Evolutionary conservation across 2,329 filamentous ascomycete genomes (phyloP).

Genomic region (Teratosphaeria epicoccoides): DNA sequence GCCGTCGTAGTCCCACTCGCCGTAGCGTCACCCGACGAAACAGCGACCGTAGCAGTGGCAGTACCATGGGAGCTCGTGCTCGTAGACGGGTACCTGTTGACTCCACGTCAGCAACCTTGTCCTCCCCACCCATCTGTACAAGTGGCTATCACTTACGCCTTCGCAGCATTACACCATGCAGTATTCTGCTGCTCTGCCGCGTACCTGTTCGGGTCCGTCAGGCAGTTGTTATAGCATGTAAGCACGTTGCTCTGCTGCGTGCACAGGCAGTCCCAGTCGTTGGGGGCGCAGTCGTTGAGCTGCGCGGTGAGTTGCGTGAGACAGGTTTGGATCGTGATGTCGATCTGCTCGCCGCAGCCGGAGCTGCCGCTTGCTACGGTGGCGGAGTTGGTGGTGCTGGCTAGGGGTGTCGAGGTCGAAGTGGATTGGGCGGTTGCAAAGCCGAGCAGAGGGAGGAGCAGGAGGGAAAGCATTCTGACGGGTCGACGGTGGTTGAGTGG

Average conservation of each 20-base stretch:
- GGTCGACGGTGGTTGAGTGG: not conserved
- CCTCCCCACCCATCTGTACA: not conserved
- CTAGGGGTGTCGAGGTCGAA: constrained; percentile 17
- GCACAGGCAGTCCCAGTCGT: constrained; percentile 50
- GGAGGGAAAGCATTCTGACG: not conserved
- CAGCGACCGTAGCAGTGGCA: not conserved
- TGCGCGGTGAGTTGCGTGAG: constrained; percentile 31
- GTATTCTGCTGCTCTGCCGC: constrained; percentile 25
- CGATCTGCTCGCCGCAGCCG: constrained; percentile 24
- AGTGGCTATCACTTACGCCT: constrained; percentile 15
- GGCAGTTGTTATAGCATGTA: constrained; percentile 54
- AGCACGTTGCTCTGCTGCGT: constrained; percentile 36
- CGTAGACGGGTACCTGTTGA: not conserved
- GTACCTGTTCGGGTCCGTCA: constrained; percentile 31
- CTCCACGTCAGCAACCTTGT: not conserved
- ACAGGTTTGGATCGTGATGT: constrained; percentile 44
- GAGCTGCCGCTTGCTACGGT: constrained; percentile 24
- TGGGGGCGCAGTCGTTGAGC: constrained; percentile 34
- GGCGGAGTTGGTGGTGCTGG: constrained; percentile 1
- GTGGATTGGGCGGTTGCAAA: constrained; percentile 31
- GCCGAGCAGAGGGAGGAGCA: constrained; percentile 22
- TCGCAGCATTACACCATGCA: constrained; percentile 27
- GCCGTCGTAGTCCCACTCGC: not conserved
- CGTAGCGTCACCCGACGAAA: not conserved
- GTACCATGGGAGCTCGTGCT: not conserved